A percentile compares a stretch with the other conserved stretches of the same genome.
Evolutionary conservation across 495 filamentous ascomycete species (phyloP).

Genomic region (Penicillium silybi): DNA sequence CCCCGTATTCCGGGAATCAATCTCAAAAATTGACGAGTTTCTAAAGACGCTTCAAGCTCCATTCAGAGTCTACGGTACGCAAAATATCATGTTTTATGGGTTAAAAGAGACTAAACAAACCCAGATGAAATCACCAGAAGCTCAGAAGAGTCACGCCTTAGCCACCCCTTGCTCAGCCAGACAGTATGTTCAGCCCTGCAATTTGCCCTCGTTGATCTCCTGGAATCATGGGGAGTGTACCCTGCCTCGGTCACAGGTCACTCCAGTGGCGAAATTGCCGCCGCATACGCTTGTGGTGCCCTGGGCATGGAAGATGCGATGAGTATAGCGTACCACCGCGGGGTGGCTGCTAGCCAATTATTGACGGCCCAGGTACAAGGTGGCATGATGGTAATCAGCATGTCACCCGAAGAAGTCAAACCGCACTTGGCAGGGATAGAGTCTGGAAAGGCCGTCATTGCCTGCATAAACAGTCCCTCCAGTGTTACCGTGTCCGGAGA

Average conservation of each 20-base stretch:
- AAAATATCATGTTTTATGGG: too few species aligned
- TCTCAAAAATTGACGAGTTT: slow-evolving; percentile 16
- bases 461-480: slow-evolving; percentile 44
- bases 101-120: not conserved
- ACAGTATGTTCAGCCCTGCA: slow-evolving; percentile 29
- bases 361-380: slow-evolving; percentile 8
- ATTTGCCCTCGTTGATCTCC: slow-evolving; percentile 31
- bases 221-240: slow-evolving; percentile 23
- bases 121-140: slow-evolving; percentile 11
- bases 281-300: slow-evolving; percentile 30
- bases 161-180: slow-evolving; percentile 13
- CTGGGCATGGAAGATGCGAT: slow-evolving; percentile 37
- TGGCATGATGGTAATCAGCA: slow-evolving; percentile 34
- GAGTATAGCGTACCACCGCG: slow-evolving; percentile 27
- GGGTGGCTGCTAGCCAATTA: slow-evolving; percentile 12
- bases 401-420: slow-evolving; percentile 19
- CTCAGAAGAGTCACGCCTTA: slow-evolving; percentile 8
- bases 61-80: slow-evolving; percentile 12
- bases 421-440: slow-evolving; percentile 7
- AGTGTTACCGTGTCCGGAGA: slow-evolving; percentile 41
- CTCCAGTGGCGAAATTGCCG: slow-evolving; percentile 57
- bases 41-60: slow-evolving; percentile 23
- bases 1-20: slow-evolving; percentile 29
- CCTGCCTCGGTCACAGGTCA: slow-evolving; percentile 50
- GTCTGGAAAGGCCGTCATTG: slow-evolving; percentile 28